Percentiles rank a stretch among this genome's conserved stretches.
Conservation (phyloP, 177 flowering plant species). For the Telopea speciosissima region DNA sequence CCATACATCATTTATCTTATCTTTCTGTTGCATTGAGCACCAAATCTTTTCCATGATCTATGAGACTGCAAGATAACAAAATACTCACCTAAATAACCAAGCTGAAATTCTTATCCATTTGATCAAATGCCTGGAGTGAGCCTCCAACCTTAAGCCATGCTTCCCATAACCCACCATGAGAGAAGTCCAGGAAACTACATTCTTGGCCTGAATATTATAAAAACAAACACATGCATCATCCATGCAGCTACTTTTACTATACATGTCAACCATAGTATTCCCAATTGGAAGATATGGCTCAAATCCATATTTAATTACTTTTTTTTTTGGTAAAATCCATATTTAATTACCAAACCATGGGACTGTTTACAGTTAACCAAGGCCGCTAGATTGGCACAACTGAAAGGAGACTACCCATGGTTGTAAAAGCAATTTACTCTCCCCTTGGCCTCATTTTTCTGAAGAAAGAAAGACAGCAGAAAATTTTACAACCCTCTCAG, state of each 20-base stretch:
- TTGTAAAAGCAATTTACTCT: no score
- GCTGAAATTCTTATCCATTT: constrained; percentile 34
- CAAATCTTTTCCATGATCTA: neutral
- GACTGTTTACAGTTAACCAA: no score
- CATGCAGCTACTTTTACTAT: no score
- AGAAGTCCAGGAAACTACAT: constrained; percentile 44
- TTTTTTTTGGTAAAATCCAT: no score
- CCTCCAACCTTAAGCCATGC: constrained; percentile 23
- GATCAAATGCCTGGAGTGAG: constrained; percentile 25
- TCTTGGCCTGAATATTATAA: constrained; percentile 24
- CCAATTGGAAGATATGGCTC: no score
- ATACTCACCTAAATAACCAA: constrained; percentile 54
- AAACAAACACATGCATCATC: constrained; percentile 37
- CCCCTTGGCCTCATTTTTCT: no score
- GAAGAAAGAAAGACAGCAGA: no score
- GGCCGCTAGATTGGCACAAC: no score
- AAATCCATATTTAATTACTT: no score
- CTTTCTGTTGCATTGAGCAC: neutral
- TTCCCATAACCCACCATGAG: constrained; percentile 36
- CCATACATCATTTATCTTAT: neutral
- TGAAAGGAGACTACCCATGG: no score
- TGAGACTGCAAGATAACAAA: neutral
- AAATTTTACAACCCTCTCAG: constrained; percentile 25
- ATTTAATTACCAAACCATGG: no score
- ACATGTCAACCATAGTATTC: no score